Percentiles rank a stretch among this genome's conserved stretches.
These are phyloP conservation scores for Irpex sp. DNA, from an alignment of 1,284 basidiomycete species.

Conservation along the genomic window DNA sequence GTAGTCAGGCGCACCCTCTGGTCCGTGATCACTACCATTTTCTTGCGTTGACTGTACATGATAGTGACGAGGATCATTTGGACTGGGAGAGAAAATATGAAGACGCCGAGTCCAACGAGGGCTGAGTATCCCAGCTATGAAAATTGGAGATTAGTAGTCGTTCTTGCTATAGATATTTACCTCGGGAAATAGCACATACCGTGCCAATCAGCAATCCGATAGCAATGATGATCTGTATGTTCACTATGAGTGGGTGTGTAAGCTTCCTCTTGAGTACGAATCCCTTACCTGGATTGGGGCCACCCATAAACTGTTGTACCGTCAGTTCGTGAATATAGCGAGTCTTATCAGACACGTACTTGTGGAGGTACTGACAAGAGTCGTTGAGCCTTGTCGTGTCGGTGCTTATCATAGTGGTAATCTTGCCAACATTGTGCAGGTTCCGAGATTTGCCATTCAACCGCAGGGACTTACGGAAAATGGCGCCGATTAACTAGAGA, in stretches of 20 bases:
- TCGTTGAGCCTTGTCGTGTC: conserved; percentile 55
- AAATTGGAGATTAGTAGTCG: conserved; percentile 5
- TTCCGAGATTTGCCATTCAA: conserved; percentile 62
- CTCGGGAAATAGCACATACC: conserved; percentile 30
- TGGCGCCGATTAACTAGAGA: conserved; percentile 54
- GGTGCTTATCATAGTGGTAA: conserved; percentile 70
- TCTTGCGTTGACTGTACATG: conserved; percentile 64
- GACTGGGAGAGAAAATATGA: conserved; percentile 58
- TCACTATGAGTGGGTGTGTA: not conserved
- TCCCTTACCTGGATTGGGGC: conserved; percentile 48
- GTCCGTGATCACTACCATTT: conserved; percentile 73
- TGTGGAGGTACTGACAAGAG: conserved; percentile 44
- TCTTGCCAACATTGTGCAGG: conserved; percentile 60
- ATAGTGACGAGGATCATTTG: conserved; percentile 59
- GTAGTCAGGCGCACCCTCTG: conserved; percentile 61
- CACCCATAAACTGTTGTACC: conserved; percentile 45
- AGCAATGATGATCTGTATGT: conserved; percentile 53
- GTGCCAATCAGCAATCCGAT: conserved; percentile 63
- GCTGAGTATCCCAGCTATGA: conserved; percentile 62
- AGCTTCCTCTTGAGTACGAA: not conserved
- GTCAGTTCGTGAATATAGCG: not conserved
- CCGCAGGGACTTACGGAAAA: conserved; percentile 71
- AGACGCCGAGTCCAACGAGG: conserved; percentile 65
- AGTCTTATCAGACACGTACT: conserved; percentile 33
- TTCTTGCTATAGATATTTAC: not conserved